Base-by-base conservation (phyloP, 1,284 basidiomycete genomes). In the Naganishia sp. region DNA sequence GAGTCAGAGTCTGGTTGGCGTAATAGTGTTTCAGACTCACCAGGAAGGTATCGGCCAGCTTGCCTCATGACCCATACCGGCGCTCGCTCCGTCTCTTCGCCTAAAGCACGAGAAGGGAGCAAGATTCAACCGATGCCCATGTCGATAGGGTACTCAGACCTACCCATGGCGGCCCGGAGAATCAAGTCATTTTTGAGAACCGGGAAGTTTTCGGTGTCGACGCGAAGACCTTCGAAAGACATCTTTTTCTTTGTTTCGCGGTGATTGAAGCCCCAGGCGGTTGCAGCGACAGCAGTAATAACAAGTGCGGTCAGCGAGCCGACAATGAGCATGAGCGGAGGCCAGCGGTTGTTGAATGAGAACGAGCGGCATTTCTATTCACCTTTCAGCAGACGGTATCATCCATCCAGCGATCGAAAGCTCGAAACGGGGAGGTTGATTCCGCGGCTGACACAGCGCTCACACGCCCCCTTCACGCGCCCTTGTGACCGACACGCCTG, bases 1-100 rank as follows among this genome's bases (percentile, higher is more conserved):
- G n/a, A 9, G 15, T 59, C 25, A 52, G 23, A 9, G 39, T 43
- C 18, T 48, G 21, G 39, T 23, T 16, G 42, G 10, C 7, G 36
- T 6, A 55, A 5, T 49, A n/a, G 45, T 2, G 46, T 25, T 11
- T 42, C 48, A 25, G n/a, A 79, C 83, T 79, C 74, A 92, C 92
- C 94, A 79, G 94, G 94, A 59, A 97, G 86, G 80, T 96, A 96
- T 63, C 94, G 86, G 53, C 95, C 94, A 23, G 96, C 96, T 78
- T 99, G 95, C 42, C 96, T 86, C 95, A 99, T 99, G 69, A 98
- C 90, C 95, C 95, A 99, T 69, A 96, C 93, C 15, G 95, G 95
- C 2, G 95, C 92, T 66, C 92, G 87, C 75, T 92, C 90, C 0
- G 93, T 94, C 77, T 86, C 83, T 80, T 95, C 88, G 15, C 93